Base-by-base conservation (phyloP, 2,329 filamentous ascomycete genomes). In the Trichoderma pleuroti region DNA sequence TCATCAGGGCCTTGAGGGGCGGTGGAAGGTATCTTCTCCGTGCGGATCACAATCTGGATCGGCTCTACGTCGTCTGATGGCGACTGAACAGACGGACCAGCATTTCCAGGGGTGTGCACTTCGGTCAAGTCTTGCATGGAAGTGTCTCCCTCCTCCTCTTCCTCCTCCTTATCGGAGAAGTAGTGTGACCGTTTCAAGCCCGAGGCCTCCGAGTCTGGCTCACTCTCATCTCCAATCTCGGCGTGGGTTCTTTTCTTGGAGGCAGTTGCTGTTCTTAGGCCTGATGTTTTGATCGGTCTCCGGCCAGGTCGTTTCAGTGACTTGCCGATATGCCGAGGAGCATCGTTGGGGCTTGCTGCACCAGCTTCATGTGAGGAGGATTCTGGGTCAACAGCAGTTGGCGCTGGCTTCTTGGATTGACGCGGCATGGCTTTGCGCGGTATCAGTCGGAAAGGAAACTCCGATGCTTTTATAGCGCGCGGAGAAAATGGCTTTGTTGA, bases 1-100 rank as follows among this genome's bases (percentile, higher is more conserved):
- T 90, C 86, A 71, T 88, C 84, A 0, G 88, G 86, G 0, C 87
- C 89, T 39, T 84, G 82, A 0, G 87, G 84, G 4, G 78, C 79
- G 9, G 81, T 80, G 5, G 85, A 84, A 0, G 86, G 86, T 12
- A 87, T 74, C 61, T 79, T 83, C 68, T 88, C 85, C 6, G 85
- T 81, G 30, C 82, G 82, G 11, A 88, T 80, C 14, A 86, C 81
- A 18, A 88, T 76, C 60, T 80, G 82, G 61, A 83, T 77, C 3
- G 79, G 78, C 42, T 78, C 73, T 21, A 77, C 73, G 16, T 77
- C 73, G 26, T 52, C 68, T 56, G 70, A 9, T 42, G 5, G 52
- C 14, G 28, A 18, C 9, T 59, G 59, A 32, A 26, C 65, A 30
- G 36, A 18, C 24, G 74, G 73, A 39, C 76, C 76, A 16, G 75